Percentiles rank a stretch among this genome's conserved stretches.
phyloP scores from a whole-genome alignment of 208 protist species.

The Wallacemonas collosoma region DNA sequence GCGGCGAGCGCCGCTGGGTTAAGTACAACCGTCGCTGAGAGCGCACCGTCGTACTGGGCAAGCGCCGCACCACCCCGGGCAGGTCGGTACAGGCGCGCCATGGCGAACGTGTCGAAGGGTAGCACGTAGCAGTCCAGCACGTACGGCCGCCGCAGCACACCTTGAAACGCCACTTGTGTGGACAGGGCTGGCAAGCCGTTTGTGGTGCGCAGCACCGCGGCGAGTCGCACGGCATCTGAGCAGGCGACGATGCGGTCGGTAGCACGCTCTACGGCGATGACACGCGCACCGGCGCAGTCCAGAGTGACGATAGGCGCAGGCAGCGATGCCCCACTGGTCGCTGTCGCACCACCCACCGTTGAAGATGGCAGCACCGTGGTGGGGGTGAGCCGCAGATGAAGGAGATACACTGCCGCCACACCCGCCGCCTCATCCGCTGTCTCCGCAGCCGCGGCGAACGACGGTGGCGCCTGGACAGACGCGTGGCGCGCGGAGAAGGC shows the following conservation, averaged over 20 bases:
- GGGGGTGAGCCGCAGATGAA: constrained; percentile 10
- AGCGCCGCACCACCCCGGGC: not conserved
- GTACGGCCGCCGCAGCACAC: not conserved
- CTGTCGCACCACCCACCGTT: not conserved
- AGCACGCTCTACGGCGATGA: not conserved
- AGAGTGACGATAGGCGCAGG: not conserved
- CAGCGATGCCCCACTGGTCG: not conserved
- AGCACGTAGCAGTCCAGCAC: constrained; percentile 13
- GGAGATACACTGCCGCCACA: not conserved
- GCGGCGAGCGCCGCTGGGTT: constrained; percentile 4
- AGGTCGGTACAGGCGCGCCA: constrained; percentile 10
- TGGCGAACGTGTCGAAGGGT: constrained; percentile 8
- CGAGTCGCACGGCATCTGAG: not conserved
- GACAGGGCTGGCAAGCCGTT: not conserved
- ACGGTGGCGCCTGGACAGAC: constrained; percentile 9
- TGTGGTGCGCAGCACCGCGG: not conserved
- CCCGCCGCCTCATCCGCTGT: not conserved
- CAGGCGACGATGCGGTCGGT: constrained; percentile 1
- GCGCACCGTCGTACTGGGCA: not conserved
- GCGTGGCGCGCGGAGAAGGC: constrained; percentile 1
- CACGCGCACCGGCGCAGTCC: constrained; percentile 8
- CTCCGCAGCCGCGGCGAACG: not conserved
- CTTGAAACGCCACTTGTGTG: constrained; percentile 10
- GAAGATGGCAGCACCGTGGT: not conserved
- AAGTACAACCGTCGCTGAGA: constrained; percentile 2